Percentiles rank a stretch among this genome's conserved stretches.
phyloP scores from a whole-genome alignment of 2,329 filamentous ascomycete genomes.

The Macrophomina phaseolina region DNA sequence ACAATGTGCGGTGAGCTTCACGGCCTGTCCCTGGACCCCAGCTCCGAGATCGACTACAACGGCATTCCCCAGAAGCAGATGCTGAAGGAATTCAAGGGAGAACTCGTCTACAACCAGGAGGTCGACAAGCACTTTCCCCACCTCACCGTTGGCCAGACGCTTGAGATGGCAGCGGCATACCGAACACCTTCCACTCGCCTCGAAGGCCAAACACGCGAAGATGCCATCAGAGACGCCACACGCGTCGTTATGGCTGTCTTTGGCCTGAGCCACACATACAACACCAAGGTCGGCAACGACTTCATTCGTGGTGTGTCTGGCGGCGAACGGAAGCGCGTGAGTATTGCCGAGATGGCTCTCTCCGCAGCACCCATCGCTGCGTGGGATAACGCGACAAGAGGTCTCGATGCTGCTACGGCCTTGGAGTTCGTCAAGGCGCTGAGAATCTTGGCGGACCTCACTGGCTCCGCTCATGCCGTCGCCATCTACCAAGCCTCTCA shows the following conservation, averaged over 20 bases:
- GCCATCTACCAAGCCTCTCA: constrained; percentile 62
- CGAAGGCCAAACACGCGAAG: constrained; percentile 45
- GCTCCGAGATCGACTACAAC: constrained; percentile 66
- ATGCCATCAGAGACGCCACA: constrained; percentile 52
- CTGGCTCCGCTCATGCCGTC: constrained; percentile 58
- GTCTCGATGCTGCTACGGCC: constrained; percentile 53
- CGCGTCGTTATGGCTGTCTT: constrained; percentile 61
- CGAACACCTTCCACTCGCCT: constrained; percentile 54
- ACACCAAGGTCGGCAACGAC: constrained; percentile 63
- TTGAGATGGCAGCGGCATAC: constrained; percentile 61
- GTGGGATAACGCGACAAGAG: constrained; percentile 55
- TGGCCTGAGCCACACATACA: constrained; percentile 61
- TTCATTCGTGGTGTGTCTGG: constrained; percentile 67
- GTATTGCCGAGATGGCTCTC: constrained; percentile 61
- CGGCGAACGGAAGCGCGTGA: constrained; percentile 66
- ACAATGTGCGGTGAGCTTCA: constrained; percentile 65
- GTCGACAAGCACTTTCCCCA: constrained; percentile 62
- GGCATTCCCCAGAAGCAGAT: constrained; percentile 46
- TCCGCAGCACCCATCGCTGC: constrained; percentile 47
- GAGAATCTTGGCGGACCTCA: constrained; percentile 56
- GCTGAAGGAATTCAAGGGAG: constrained; percentile 55
- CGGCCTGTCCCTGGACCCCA: constrained; percentile 59
- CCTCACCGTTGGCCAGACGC: constrained; percentile 62
- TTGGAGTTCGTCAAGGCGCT: constrained; percentile 64
- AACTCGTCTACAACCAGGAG: constrained; percentile 54